Base-by-base conservation (phyloP, 1,139 yeast genomes). In the Yamadazyma triangularis region DNA sequence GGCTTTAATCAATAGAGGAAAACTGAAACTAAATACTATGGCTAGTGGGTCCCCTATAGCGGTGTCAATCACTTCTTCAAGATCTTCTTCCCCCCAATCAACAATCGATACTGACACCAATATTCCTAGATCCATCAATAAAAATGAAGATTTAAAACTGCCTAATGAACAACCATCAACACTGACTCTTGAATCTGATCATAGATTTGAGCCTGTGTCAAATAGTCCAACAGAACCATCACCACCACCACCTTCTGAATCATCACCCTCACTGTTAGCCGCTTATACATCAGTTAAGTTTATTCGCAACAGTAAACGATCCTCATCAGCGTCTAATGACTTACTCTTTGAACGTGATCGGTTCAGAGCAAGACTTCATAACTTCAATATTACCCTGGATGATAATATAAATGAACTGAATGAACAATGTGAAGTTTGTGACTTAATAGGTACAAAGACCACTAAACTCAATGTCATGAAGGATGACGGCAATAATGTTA, bases 301-400 rank as follows among this genome's bases (percentile, higher is more conserved):
- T 14, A 24, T 24, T 14, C 23, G 42, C 23, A 37, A 29, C 15
- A 39, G 40, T 23, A 69, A 69, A 40, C 43, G 75, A 20, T 57
- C 72, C 1, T 58, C 65, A 2, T 65, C 72, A 3, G 45, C 67
- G 5, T 67, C 73, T 8, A 66, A 65, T 38, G 74, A 67, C 40
- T 48, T 57, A 23, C 25, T 60, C 8, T 63, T 63, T 41, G 73
- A 68, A 41, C 44, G 74, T 26, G 74, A 67, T 38, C 46, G 73
- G 25, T 67, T 67, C 36, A 45, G 69, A 29, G 71, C 73, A 6
- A 45, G 73, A 21, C 47, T 64, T 16, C 61, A 57, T 31, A 56
- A 58, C 24, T 54, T 67, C 40, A 67, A 67, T 39, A 18, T 36
- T 2, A 18, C 9, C 6, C 20, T 18, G 20, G 20, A 18, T 7